phyloP scores from a whole-genome alignment of 2,329 filamentous ascomycete species.

The Fusarium liriodendri region DNA sequence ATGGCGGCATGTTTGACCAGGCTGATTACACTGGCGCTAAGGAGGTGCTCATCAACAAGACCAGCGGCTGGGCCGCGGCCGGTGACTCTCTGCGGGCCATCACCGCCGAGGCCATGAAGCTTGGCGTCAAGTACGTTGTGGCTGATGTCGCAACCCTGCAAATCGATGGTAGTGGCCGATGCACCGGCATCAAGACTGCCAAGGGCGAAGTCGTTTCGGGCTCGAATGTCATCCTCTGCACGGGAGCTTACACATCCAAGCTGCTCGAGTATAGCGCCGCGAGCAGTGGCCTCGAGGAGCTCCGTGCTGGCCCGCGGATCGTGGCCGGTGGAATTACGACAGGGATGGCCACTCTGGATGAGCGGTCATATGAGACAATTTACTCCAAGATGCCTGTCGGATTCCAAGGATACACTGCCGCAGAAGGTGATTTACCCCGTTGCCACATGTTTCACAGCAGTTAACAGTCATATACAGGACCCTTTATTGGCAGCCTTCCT shows the following conservation, averaged over 20 bases:
- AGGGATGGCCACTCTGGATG: conserved; percentile 65
- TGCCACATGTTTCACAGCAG: conserved; percentile 15
- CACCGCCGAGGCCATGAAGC: conserved; percentile 61
- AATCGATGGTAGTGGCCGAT: conserved; percentile 58
- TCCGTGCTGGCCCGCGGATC: conserved; percentile 66
- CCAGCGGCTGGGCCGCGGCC: conserved; percentile 73
- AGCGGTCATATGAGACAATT: conserved; percentile 53
- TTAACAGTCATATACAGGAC: conserved; percentile 53
- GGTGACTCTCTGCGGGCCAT: conserved; percentile 67
- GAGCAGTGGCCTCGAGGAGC: conserved; percentile 56
- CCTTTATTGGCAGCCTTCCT: conserved; percentile 69
- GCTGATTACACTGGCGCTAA: conserved; percentile 70
- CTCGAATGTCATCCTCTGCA: conserved; percentile 63
- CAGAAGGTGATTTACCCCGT: conserved; percentile 47
- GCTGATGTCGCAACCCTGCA: conserved; percentile 61
- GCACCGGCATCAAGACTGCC: conserved; percentile 60
- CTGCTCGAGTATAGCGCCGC: conserved; percentile 64
- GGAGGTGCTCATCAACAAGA: conserved; percentile 70
- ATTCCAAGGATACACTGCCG: conserved; percentile 54
- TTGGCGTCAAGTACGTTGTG: conserved; percentile 69
- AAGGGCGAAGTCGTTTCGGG: conserved; percentile 59
- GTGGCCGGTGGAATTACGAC: conserved; percentile 70
- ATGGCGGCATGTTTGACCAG: conserved; percentile 68
- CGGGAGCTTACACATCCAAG: conserved; percentile 68
- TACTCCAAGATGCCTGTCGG: conserved; percentile 63